phyloP scores from a whole-genome alignment of 192 early-diverging fungal genomes.

The Pilaira anomala region DNA sequence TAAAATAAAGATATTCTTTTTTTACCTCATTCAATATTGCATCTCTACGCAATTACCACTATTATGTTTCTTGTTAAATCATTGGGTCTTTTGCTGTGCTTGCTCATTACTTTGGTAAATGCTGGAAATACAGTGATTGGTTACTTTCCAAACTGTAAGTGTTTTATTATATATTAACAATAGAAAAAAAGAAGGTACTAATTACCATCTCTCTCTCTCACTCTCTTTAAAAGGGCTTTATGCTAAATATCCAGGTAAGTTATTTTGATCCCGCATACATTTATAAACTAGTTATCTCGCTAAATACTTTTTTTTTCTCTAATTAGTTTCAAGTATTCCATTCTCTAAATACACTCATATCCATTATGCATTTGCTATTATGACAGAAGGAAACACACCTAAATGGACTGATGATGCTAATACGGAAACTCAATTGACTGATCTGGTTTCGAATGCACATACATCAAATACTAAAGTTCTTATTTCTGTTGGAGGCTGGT shows the following conservation, averaged over 20 bases:
- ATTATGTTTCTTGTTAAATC: too few species aligned
- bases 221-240: conserved; percentile 21
- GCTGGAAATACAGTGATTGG: conserved; percentile 19
- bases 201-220: too few species aligned
- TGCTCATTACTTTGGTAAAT: neutral
- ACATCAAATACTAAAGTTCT: conserved; percentile 50
- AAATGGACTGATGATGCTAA: conserved; percentile 30
- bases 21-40: too few species aligned
- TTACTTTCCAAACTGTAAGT: conserved; percentile 34
- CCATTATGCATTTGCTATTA: conserved; percentile 62
- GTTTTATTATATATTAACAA: neutral
- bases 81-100: too few species aligned
- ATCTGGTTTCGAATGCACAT: conserved; percentile 45
- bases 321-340: conserved; percentile 39
- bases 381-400: conserved; percentile 38
- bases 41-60: too few species aligned
- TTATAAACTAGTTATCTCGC: neutral
- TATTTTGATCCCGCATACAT: neutral
- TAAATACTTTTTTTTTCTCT: neutral
- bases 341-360: conserved; percentile 63
- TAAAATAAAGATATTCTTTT: too few species aligned
- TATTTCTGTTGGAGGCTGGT: conserved; percentile 71
- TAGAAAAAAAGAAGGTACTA: too few species aligned
- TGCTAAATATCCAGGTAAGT: conserved; percentile 20
- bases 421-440: conserved; percentile 34